Evolutionary conservation across 2,329 filamentous ascomycete genomes (phyloP), one percentile per base, ranked within the genome.

Genomic region (Hypoxylon sp.): DNA sequence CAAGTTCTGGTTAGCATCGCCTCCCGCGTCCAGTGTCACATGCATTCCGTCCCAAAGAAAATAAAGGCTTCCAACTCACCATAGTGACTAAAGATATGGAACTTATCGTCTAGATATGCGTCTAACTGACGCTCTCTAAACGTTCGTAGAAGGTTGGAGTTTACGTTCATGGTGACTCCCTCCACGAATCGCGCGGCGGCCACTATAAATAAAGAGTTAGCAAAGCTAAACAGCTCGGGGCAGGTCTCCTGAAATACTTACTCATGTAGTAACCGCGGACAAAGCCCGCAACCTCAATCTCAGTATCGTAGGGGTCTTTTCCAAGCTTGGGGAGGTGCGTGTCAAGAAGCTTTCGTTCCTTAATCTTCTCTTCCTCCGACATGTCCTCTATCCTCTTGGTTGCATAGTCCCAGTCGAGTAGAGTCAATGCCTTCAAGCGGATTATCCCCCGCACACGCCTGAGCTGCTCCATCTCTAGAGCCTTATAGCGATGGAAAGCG

Each of bases 231-330:
- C 24, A 17, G 13, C 15, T 37, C 15, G 3, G 13, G 17, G 13
- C 1, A 52, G 6, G 19, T 32, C 1, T 21, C 11, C 46, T 2
- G 24, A 29, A 46, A 44, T 15, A 59, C 67, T n/a, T 67, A 71
- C 69, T 86, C 51, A 87, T 83, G 74, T 94, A 94, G 76, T 93
- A 94, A 0, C 87, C 90, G 0, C 90, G 82, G 48, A 92, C 84
- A 3, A 88, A 88, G 0, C 89, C 84, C 0, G 91, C 86, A 0
- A 91, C 87, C 7, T 85, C 82, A 0, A 94, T 78, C 74, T 93
- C 91, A 0, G 80, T 78, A 1, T 82, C 75, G 71, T 88, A 93
- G 0, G 83, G 81, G 72, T 93, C 91, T 0, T 81, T 76, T 0
- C 84, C 85, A 10, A 93, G 80, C 27, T 84, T 85, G 11, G 76